Percentiles rank a stretch among this genome's conserved stretches.
Evolutionary conservation across 2,329 filamentous ascomycete genomes (phyloP).

Genomic region (Aspergillus ustus): DNA sequence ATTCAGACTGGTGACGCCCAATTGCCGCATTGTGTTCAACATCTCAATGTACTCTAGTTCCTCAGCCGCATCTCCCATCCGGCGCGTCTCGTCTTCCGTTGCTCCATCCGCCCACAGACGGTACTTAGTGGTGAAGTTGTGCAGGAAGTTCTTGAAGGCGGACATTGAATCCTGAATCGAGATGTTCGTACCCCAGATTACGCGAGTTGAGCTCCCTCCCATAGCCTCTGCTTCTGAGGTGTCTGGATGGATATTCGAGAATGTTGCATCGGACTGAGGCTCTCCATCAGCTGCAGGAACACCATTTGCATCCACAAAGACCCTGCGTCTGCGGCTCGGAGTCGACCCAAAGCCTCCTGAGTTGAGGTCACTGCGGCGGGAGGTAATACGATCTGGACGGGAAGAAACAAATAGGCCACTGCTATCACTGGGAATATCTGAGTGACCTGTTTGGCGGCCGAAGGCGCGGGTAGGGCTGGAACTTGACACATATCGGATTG

Average conservation of each 20-base stretch:
- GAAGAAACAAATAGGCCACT: conserved; percentile 83
- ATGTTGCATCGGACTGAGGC: conserved; percentile 64
- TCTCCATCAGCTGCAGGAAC: conserved; percentile 58
- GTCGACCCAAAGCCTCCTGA: conserved; percentile 70
- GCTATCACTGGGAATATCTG: conserved; percentile 78
- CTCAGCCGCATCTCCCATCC: conserved; percentile 70
- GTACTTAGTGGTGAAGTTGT: conserved; percentile 91
- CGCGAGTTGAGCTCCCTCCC: conserved; percentile 77
- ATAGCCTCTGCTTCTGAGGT: conserved; percentile 91
- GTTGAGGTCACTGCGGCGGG: conserved; percentile 83
- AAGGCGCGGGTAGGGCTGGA: conserved; percentile 76
- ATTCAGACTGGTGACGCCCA: conserved; percentile 84
- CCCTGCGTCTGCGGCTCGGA: conserved; percentile 58
- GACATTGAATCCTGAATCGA: conserved; percentile 88
- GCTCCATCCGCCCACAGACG: conserved; percentile 89
- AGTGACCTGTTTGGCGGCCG: conserved; percentile 61
- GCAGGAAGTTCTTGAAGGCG: conserved; percentile 87
- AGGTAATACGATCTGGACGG: conserved; percentile 56
- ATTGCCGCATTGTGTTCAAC: conserved; percentile 86
- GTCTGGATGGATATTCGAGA: conserved; percentile 73
- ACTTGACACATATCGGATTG: conserved; percentile 86
- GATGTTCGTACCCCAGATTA: conserved; percentile 98
- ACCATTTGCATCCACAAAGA: conserved; percentile 69
- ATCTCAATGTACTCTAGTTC: conserved; percentile 83
- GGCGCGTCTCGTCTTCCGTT: conserved; percentile 73